Evolutionary conservation across 2,329 filamentous ascomycete species (phyloP).

Genomic region (Fusarium sp.): DNA sequence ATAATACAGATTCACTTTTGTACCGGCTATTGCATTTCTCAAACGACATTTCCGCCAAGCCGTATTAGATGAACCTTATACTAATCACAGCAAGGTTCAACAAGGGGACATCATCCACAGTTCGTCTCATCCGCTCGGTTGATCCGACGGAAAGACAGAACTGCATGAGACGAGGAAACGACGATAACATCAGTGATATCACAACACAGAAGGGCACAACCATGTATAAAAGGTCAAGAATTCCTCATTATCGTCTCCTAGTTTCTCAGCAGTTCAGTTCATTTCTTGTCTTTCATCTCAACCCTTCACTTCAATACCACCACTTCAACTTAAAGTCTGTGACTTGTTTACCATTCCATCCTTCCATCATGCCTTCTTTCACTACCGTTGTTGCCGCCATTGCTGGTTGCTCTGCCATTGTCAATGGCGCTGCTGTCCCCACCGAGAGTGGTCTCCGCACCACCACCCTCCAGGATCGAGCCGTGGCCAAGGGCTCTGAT

Average conservation of each 20-base stretch:
- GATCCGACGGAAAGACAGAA: background rate
- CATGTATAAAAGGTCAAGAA: background rate
- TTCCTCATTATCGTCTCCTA: rapidly evolving
- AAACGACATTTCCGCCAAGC: background rate
- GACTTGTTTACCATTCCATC: background rate
- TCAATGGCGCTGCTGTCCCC: background rate
- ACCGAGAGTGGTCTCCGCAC: background rate
- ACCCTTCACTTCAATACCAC: background rate
- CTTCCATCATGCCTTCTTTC: slow-evolving; percentile 7
- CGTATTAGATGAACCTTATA: slow-evolving; percentile 5
- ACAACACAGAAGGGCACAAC: rapidly evolving
- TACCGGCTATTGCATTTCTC: background rate
- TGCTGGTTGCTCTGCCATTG: background rate
- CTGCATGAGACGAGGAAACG: background rate
- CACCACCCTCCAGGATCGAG: background rate
- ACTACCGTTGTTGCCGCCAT: background rate
- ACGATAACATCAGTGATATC: rapidly evolving
- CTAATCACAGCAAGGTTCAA: background rate
- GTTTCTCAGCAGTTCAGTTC: slow-evolving; percentile 9
- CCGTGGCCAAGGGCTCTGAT: background rate
- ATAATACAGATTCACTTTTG: background rate
- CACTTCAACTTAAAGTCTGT: background rate
- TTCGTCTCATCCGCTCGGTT: background rate
- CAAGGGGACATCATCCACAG: background rate
- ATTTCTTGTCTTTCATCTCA: background rate